Percentiles rank a stretch among this genome's conserved stretches.
Conservation (phyloP, 2,329 filamentous ascomycete species). For the Claviceps quebecensis region DNA sequence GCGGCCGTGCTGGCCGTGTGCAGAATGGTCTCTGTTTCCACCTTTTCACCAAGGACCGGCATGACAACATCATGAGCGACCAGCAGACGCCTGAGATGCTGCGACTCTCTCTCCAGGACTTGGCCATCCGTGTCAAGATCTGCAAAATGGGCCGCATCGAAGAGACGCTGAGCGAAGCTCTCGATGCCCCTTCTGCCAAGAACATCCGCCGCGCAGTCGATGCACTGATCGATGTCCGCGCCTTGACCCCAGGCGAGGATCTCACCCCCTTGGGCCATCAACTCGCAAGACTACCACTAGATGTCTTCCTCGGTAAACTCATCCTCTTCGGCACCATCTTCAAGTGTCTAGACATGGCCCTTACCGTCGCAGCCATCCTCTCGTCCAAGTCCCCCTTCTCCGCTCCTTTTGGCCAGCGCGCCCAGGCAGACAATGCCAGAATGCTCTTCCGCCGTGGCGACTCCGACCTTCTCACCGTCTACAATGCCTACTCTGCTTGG, state of each 20-base stretch:
- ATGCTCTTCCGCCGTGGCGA: slow-evolving; percentile 71
- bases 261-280: slow-evolving; percentile 77
- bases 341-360: slow-evolving; percentile 77
- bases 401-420: slow-evolving; percentile 68
- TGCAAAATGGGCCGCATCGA: slow-evolving; percentile 93
- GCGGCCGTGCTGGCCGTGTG: slow-evolving; percentile 87
- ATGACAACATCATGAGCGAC: slow-evolving; percentile 73
- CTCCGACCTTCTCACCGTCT: slow-evolving; percentile 82
- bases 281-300: slow-evolving; percentile 75
- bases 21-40: slow-evolving; percentile 94
- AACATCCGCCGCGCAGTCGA: slow-evolving; percentile 91
- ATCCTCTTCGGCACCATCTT: slow-evolving; percentile 78
- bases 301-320: slow-evolving; percentile 89
- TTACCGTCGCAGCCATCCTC: slow-evolving; percentile 84
- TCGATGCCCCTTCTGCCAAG: slow-evolving; percentile 80
- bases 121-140: slow-evolving; percentile 93
- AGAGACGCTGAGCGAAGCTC: slow-evolving; percentile 69
- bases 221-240: slow-evolving; percentile 82
- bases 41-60: slow-evolving; percentile 78
- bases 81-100: slow-evolving; percentile 97
- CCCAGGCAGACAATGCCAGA: slow-evolving; percentile 68
- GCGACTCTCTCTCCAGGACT: slow-evolving; percentile 80
- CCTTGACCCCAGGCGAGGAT: slow-evolving; percentile 67
- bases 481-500: slow-evolving; percentile 89
- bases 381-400: slow-evolving; percentile 93